Evolutionary conservation across 2,329 filamentous ascomycete genomes (phyloP).

Genomic region (Ophiocordyceps camponoti-floridani): DNA sequence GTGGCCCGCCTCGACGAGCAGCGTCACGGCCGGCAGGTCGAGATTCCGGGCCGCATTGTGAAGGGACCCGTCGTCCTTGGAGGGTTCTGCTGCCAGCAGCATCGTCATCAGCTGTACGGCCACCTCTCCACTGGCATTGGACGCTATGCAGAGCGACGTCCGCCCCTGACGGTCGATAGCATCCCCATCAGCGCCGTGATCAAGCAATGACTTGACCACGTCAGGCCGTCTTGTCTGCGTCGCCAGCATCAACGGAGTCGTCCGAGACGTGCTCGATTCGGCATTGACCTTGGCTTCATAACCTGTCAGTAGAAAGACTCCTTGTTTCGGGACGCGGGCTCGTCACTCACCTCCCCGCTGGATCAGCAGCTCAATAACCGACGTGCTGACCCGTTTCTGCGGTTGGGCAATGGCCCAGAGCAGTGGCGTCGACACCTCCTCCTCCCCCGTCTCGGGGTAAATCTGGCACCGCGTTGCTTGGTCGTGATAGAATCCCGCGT

Average conservation of each 20-base stretch:
- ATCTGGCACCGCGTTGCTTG: constrained; percentile 26
- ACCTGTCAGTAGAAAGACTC: constrained; percentile 2
- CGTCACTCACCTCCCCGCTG: constrained; percentile 17
- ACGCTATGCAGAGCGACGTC: constrained; percentile 42
- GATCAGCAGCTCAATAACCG: constrained; percentile 39
- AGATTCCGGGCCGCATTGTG: constrained; percentile 45
- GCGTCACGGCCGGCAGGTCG: constrained; percentile 34
- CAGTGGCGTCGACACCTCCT: constrained; percentile 38
- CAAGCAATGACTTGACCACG: constrained; percentile 35
- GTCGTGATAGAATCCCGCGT: constrained; percentile 42
- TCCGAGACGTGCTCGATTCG: constrained; percentile 29
- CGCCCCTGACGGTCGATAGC: constrained; percentile 35
- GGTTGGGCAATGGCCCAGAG: constrained; percentile 44
- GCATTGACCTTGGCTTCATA: constrained; percentile 36
- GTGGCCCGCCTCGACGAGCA: constrained; percentile 40
- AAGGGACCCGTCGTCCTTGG: constrained; percentile 45
- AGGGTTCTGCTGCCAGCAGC: constrained; percentile 35
- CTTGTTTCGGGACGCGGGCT: neutral
- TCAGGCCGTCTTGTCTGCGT: constrained; percentile 37
- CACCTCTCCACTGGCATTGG: constrained; percentile 32
- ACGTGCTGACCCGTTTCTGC: constrained; percentile 42
- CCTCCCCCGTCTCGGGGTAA: constrained; percentile 25
- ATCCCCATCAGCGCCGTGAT: constrained; percentile 41
- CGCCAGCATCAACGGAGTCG: constrained; percentile 41
- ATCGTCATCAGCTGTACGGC: constrained; percentile 34